A percentile compares a stretch with the other conserved stretches of the same genome.
phyloP scores from a whole-genome alignment of 192 early-diverging fungal species.

The Borealophlyctis nickersoniae region DNA sequence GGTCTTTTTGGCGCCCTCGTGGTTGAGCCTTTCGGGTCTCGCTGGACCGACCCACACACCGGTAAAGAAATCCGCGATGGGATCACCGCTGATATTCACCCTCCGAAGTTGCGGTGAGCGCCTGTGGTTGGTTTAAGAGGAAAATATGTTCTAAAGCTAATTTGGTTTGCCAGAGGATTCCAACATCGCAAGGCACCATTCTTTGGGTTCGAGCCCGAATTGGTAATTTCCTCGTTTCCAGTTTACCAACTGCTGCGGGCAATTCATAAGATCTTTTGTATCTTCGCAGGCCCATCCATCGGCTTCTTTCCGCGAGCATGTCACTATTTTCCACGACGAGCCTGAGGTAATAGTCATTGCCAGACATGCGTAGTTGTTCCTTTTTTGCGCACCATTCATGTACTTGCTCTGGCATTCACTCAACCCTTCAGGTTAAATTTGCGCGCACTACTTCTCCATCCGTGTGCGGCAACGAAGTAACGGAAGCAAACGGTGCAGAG shows the following conservation, averaged over 20 bases:
- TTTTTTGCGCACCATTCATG: no score
- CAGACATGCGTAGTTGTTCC: background rate
- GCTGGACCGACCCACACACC: conserved; percentile 14
- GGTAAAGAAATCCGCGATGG: conserved; percentile 10
- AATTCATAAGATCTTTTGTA: no score
- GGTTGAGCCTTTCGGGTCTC: conserved; percentile 14
- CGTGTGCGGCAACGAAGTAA: no score
- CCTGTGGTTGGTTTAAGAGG: no score
- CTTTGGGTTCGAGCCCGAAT: background rate
- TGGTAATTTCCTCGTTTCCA: no score
- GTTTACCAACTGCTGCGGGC: no score
- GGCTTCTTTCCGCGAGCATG: conserved; percentile 6
- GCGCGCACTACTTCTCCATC: no score
- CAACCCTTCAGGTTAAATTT: no score
- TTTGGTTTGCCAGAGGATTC: background rate
- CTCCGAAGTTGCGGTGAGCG: background rate
- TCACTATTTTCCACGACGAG: conserved; percentile 9
- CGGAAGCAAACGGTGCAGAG: background rate
- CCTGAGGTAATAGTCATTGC: background rate
- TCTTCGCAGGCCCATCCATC: background rate
- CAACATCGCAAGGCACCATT: background rate
- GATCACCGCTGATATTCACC: conserved; percentile 15
- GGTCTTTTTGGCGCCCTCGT: conserved; percentile 15
- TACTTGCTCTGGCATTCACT: no score
- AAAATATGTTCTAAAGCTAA: no score